Evolutionary conservation across 2,329 filamentous ascomycete genomes (phyloP).

Genomic region (Colletotrichum neosansevieriae): DNA sequence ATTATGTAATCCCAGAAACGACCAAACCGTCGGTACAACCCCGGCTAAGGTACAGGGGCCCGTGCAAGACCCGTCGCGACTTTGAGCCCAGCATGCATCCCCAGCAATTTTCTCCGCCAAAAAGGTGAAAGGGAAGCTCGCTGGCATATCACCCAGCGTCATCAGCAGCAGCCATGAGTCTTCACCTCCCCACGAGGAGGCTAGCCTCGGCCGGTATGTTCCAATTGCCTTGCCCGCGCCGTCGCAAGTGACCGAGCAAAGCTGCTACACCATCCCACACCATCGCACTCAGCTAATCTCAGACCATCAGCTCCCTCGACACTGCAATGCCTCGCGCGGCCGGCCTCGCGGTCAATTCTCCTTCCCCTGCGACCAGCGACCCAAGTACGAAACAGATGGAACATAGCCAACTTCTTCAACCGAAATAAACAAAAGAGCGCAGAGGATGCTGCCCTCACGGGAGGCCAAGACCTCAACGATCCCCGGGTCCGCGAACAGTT

Average conservation of each 20-base stretch:
- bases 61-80: not conserved
- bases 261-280: not conserved
- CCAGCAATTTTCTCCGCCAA: constrained; percentile 30
- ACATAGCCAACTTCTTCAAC: constrained; percentile 53
- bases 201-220: constrained; percentile 41
- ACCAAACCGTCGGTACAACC: constrained; percentile 1
- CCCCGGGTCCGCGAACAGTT: constrained; percentile 57
- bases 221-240: not conserved
- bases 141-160: constrained; percentile 7
- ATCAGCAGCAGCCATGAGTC: constrained; percentile 40
- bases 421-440: not conserved
- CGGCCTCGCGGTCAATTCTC: constrained; percentile 32
- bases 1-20: not conserved
- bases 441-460: constrained; percentile 41
- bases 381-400: constrained; percentile 59
- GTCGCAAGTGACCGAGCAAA: not conserved
- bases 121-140: constrained; percentile 21
- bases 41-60: constrained; percentile 6
- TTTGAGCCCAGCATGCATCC: not conserved
- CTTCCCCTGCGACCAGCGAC: constrained; percentile 43
- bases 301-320: constrained; percentile 26
- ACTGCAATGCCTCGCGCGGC: constrained; percentile 26
- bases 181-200: constrained; percentile 42
- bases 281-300: constrained; percentile 36
- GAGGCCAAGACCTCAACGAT: constrained; percentile 55